Percentiles rank a stretch among this genome's conserved stretches.
Evolutionary conservation across 106 monocot species (phyloP).

Genomic region (Allium cepa): DNA sequence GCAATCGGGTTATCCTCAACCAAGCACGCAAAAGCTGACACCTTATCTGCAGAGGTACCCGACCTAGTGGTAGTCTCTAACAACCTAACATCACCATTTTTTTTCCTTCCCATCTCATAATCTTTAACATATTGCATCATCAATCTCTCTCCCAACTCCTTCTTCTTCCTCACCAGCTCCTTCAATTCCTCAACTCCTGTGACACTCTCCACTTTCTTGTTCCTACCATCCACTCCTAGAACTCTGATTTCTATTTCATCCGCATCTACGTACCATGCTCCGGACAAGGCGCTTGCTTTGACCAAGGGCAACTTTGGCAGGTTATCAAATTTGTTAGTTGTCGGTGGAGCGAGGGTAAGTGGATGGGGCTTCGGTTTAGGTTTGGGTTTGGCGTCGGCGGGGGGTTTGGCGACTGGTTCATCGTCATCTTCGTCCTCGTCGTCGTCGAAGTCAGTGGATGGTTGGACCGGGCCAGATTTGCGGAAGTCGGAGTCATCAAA

Average conservation of each 20-base stretch:
- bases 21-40: constrained; percentile 72
- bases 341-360: constrained; percentile 30
- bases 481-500: constrained; percentile 89
- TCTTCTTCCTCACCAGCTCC: constrained; percentile 45
- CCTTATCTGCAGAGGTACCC: constrained; percentile 82
- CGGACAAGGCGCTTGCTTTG: constrained; percentile 40
- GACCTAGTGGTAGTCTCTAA: constrained; percentile 58
- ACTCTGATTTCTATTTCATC: constrained; percentile 61
- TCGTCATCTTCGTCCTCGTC: too few species aligned
- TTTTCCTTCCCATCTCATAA: constrained; percentile 42
- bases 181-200: constrained; percentile 47
- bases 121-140: constrained; percentile 56
- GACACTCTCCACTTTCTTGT: neutral
- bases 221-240: constrained; percentile 15
- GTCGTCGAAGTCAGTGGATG: neutral
- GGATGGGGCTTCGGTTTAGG: constrained; percentile 39
- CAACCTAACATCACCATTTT: constrained; percentile 50
- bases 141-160: constrained; percentile 55
- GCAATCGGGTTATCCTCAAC: constrained; percentile 92
- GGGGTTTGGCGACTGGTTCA: neutral
- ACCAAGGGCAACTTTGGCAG: constrained; percentile 34
- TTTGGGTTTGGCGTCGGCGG: constrained; percentile 10
- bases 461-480: constrained; percentile 47
- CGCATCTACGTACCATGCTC: constrained; percentile 60
- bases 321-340: neutral